Conservation (phyloP, 352 stramenopile genomes). For the Phytophthora idaei region DNA sequence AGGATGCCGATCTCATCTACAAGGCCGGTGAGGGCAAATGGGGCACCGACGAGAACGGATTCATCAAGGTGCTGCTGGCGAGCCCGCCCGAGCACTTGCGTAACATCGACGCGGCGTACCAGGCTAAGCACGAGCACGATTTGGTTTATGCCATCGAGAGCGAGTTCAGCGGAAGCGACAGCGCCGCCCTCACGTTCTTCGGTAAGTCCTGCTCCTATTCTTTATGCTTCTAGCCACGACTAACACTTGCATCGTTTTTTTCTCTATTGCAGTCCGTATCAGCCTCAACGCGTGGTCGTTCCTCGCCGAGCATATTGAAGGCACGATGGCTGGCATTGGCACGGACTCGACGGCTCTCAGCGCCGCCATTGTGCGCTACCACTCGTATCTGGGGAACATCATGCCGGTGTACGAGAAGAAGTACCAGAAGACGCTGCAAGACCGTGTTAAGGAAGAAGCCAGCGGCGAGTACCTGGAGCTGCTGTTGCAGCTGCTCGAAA, state of each 20-base stretch:
- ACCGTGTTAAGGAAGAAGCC: constrained; percentile 60
- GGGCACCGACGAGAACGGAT: constrained; percentile 72
- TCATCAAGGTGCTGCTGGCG: constrained; percentile 65
- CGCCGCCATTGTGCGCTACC: constrained; percentile 72
- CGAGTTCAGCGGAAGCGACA: constrained; percentile 70
- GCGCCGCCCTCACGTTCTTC: constrained; percentile 60
- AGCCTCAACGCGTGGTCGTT: constrained; percentile 63
- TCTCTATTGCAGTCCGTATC: constrained; percentile 40
- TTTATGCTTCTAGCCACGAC: not conserved
- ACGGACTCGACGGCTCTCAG: constrained; percentile 73
- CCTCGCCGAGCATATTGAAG: constrained; percentile 66
- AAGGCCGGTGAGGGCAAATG: constrained; percentile 81
- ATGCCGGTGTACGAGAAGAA: constrained; percentile 57
- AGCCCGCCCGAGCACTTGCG: constrained; percentile 67
- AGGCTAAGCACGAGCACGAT: constrained; percentile 62
- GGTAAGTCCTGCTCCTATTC: constrained; percentile 23
- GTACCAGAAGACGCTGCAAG: constrained; percentile 64
- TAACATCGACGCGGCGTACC: constrained; percentile 64
- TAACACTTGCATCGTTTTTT: constrained; percentile 12
- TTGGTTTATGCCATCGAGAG: constrained; percentile 62
- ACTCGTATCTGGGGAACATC: constrained; percentile 61
- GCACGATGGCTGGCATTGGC: constrained; percentile 70
- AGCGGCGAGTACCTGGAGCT: constrained; percentile 69
- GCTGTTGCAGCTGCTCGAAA: constrained; percentile 60
- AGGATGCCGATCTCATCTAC: constrained; percentile 70